Evolutionary conservation across 2,329 filamentous ascomycete species (phyloP), one percentile per base, ranked within the genome.

Genomic region (Pseudogymnoascus sp.): DNA sequence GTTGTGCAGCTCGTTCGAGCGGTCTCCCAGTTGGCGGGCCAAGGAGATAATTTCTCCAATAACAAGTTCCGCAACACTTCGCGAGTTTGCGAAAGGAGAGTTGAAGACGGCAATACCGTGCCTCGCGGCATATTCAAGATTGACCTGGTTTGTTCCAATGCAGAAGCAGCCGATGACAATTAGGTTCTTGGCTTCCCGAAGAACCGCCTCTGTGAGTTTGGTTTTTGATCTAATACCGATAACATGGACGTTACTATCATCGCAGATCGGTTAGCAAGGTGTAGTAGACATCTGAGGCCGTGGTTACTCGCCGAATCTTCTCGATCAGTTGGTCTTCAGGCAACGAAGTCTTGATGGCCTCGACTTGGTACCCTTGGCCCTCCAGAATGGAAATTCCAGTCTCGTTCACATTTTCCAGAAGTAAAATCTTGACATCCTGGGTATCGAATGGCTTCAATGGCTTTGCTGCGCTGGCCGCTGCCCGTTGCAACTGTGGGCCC

Each of bases 221-320:
- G 95, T 99, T 82, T 99, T 99, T 65, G 93, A 98, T 68, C 95
- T 90, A 71, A 99, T 98, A 68, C 95, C 95, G 74, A 99, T 95
- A 72, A 98, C 95, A 74, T 99, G 95, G 28, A 97, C 90, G 74
- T 97, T 90, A 66, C 91, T 96, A 64, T 63, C 61, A 53, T 61
- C 62, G 62, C 66, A 53, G 16, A 38, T n/a, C 62, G 66, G 61
- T 65, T 63, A 68, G 65, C 62, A 64, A 64, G 65, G 62, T 56
- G 11, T 7, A 22, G 37, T 53, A 22, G 62, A 46, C 35, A 61
- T 60, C 28, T 37, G 35, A n/a, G 12, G 8, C 14, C 19, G 6
- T 60, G 65, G 75, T 56, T 33, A 56, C 85, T 73, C 73, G 93
- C 90, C 87, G 85, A 73, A 99, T 99, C 83, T 96, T 99, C 79